Percentiles rank a stretch among this genome's conserved stretches.
Conservation (phyloP, 257 asterid species). For the Ballota nigra region DNA sequence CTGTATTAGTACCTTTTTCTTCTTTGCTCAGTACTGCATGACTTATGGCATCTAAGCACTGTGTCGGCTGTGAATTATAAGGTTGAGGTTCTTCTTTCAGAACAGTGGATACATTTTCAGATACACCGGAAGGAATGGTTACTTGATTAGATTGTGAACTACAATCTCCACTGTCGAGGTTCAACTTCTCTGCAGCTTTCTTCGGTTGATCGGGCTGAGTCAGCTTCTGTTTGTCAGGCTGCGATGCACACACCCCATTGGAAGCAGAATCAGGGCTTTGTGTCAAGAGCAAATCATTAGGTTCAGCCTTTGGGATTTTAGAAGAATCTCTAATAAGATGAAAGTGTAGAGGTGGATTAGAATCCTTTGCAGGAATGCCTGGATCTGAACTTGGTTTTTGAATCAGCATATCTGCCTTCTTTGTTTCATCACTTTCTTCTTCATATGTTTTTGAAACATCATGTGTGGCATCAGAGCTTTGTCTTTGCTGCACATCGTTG, state of each 20-base stretch:
- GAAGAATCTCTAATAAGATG: conserved; percentile 15
- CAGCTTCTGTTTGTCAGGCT: conserved; percentile 12
- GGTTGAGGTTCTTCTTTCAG: conserved; percentile 37
- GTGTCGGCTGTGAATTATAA: conserved; percentile 20
- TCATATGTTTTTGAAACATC: conserved; percentile 31
- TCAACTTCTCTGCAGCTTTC: conserved; percentile 35
- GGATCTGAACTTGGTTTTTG: conserved; percentile 32
- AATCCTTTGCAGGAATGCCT: conserved; percentile 24
- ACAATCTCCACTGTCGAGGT: conserved; percentile 29
- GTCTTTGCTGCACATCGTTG: conserved; percentile 24
- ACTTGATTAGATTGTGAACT: conserved; percentile 28
- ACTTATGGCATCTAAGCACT: conserved; percentile 24
- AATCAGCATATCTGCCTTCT: conserved; percentile 24
- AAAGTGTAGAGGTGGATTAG: conserved; percentile 34
- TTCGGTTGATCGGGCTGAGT: conserved; percentile 8
- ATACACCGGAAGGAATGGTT: neutral
- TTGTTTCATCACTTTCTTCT: conserved; percentile 24
- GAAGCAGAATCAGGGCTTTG: conserved; percentile 14
- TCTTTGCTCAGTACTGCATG: conserved; percentile 25
- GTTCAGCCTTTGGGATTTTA: conserved; percentile 21
- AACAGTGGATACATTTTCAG: conserved; percentile 4
- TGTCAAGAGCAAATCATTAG: conserved; percentile 11
- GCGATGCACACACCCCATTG: no score
- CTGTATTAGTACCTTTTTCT: conserved; percentile 15
- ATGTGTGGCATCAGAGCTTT: conserved; percentile 26